Evolutionary conservation across 1,284 basidiomycete species (phyloP).

Genomic region (Stygiomarasmius scandens): DNA sequence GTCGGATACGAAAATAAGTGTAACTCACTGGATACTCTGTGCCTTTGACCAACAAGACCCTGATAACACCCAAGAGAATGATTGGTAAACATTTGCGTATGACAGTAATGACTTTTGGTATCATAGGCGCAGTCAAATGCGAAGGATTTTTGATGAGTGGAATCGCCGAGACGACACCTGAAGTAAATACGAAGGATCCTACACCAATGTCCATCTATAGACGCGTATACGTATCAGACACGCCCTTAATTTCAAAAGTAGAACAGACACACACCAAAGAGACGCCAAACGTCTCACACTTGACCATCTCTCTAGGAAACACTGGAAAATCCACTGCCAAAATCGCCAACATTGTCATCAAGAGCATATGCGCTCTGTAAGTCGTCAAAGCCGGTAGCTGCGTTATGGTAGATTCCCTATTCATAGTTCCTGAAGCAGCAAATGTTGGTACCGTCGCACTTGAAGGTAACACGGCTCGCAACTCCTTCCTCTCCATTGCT

Average conservation of each 20-base stretch:
- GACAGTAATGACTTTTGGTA: constrained; percentile 53
- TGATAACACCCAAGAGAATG: constrained; percentile 72
- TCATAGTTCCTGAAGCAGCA: constrained; percentile 12
- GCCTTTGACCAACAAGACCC: constrained; percentile 89
- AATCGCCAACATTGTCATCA: constrained; percentile 90
- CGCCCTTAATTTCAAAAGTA: constrained; percentile 1
- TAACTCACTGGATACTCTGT: constrained; percentile 85
- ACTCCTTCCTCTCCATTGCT: constrained; percentile 44
- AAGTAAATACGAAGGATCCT: constrained; percentile 94
- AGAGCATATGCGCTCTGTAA: constrained; percentile 94
- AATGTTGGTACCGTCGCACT: constrained; percentile 30
- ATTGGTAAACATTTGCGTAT: constrained; percentile 70
- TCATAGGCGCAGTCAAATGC: constrained; percentile 50
- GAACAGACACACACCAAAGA: constrained; percentile 62
- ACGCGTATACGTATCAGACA: not conserved
- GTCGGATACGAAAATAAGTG: not conserved
- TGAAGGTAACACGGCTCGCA: constrained; percentile 54
- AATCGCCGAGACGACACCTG: constrained; percentile 86
- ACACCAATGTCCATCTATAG: constrained; percentile 96
- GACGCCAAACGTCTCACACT: constrained; percentile 94
- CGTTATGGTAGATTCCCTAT: constrained; percentile 27
- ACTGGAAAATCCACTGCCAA: constrained; percentile 95
- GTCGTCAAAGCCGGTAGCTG: constrained; percentile 78
- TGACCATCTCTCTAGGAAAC: constrained; percentile 87
- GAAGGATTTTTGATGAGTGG: constrained; percentile 67